Conservation (phyloP, 129 eudicot species). For the Arctium minus region DNA sequence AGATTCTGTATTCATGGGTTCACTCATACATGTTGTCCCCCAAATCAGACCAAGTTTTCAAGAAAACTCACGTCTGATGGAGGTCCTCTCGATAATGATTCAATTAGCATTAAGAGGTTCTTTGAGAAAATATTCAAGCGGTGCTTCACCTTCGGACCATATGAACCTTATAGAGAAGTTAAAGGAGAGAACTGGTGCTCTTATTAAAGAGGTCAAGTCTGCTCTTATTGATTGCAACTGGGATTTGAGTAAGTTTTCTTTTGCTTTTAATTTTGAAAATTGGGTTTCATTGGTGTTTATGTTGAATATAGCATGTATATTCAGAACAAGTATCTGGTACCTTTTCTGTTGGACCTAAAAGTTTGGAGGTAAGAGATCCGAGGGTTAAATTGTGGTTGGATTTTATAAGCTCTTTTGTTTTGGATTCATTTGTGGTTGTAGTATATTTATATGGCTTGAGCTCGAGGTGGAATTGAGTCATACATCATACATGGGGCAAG, state of each 20-base stretch:
- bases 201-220: slow-evolving; percentile 75
- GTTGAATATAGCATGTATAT: not conserved
- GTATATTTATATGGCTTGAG: not conserved
- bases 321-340: slow-evolving; percentile 33
- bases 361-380: slow-evolving; percentile 42
- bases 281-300: not conserved
- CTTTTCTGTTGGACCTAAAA: slow-evolving; percentile 40
- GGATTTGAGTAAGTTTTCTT: slow-evolving; percentile 48
- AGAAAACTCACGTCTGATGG: slow-evolving; percentile 67
- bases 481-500: no score
- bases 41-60: slow-evolving; percentile 51
- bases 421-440: not conserved
- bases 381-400: not conserved
- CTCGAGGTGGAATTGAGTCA: no score
- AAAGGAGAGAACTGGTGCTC: slow-evolving; percentile 68
- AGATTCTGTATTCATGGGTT: slow-evolving; percentile 52
- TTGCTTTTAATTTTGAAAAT: not conserved
- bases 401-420: not conserved
- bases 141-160: slow-evolving; percentile 41
- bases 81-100: slow-evolving; percentile 28
- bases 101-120: no score
- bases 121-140: slow-evolving; percentile 35
- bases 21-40: slow-evolving; percentile 58
- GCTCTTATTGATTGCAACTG: slow-evolving; percentile 59
- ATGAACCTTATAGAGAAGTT: slow-evolving; percentile 17